A percentile compares a stretch with the other conserved stretches of the same genome.
phyloP scores from a whole-genome alignment of 2,329 filamentous ascomycete genomes.

The Paramyrothecium roridum region DNA sequence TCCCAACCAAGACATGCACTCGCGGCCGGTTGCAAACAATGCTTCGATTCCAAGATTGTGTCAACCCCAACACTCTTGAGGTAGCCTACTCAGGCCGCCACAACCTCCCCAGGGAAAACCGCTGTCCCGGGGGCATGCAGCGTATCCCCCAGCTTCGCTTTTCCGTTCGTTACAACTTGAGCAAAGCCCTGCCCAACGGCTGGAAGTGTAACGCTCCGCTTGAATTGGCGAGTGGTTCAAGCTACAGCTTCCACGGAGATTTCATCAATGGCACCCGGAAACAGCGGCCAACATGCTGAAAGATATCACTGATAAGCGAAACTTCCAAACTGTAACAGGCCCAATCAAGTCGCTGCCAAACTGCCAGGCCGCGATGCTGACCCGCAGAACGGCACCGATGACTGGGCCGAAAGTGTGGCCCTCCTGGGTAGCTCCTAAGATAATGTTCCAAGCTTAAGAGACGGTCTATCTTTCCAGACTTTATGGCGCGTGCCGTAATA shows the following conservation, averaged over 20 bases:
- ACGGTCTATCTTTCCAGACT: too few relatives aligned
- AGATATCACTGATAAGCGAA: background rate
- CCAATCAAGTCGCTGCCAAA: background rate
- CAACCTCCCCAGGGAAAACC: conserved; percentile 17
- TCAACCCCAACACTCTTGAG: conserved; percentile 14
- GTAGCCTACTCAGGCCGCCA: conserved; percentile 13
- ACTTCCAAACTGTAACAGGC: background rate
- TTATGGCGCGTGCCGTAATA: too few relatives aligned
- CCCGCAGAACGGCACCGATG: background rate
- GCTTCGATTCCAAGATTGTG: conserved; percentile 19
- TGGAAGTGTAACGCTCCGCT: conserved; percentile 38
- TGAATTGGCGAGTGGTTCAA: conserved; percentile 33
- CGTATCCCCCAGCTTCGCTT: conserved; percentile 42
- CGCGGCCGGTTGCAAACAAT: conserved; percentile 15
- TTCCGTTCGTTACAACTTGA: conserved; percentile 39
- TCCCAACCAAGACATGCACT: conserved; percentile 20
- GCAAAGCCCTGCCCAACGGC: conserved; percentile 34
- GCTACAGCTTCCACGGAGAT: conserved; percentile 39
- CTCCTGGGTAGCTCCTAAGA: background rate
- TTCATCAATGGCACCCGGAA: conserved; percentile 43
- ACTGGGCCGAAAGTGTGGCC: background rate
- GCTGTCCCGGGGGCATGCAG: conserved; percentile 37
- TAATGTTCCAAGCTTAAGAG: too few relatives aligned
- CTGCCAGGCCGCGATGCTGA: background rate
- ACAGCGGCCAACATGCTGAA: conserved; percentile 16